Evolutionary conservation across 2,329 filamentous ascomycete species (phyloP).

Genomic region (Phialophora chinensis): DNA sequence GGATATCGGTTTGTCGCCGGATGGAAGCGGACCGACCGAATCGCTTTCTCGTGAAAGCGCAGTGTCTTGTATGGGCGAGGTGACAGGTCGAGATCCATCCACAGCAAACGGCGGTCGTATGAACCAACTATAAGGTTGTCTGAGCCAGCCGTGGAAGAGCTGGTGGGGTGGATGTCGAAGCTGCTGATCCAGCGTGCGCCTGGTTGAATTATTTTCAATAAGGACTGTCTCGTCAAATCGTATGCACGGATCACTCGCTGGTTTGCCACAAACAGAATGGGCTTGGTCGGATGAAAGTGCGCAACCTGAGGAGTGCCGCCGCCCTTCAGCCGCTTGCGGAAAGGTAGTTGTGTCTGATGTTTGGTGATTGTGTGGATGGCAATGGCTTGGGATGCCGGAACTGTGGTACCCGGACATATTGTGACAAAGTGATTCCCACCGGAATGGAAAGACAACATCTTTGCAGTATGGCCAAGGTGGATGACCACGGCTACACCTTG

Average conservation of each 20-base stretch:
- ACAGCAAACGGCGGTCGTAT: slow-evolving; percentile 90
- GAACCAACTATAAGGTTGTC: slow-evolving; percentile 94
- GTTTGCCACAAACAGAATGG: slow-evolving; percentile 94
- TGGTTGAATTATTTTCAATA: slow-evolving; percentile 91
- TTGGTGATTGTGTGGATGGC: slow-evolving; percentile 95
- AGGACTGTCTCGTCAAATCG: slow-evolving; percentile 86
- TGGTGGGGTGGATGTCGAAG: slow-evolving; percentile 87
- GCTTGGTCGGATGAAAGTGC: slow-evolving; percentile 91
- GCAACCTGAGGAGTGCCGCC: slow-evolving; percentile 82
- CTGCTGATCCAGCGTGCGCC: slow-evolving; percentile 94
- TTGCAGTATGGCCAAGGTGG: slow-evolving; percentile 79
- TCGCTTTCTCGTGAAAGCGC: slow-evolving; percentile 90
- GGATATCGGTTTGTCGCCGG: slow-evolving; percentile 71
- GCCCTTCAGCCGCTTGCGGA: slow-evolving; percentile 72
- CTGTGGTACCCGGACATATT: slow-evolving; percentile 72
- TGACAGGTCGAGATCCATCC: slow-evolving; percentile 95
- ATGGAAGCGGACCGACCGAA: slow-evolving; percentile 88
- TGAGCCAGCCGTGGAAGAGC: slow-evolving; percentile 84
- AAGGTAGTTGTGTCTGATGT: slow-evolving; percentile 92
- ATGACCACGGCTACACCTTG: slow-evolving; percentile 78
- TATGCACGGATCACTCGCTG: slow-evolving; percentile 92
- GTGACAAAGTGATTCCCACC: slow-evolving; percentile 93
- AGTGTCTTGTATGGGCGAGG: slow-evolving; percentile 93
- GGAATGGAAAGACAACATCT: slow-evolving; percentile 91
- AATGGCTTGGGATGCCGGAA: slow-evolving; percentile 66